phyloP scores from a whole-genome alignment of 768 basidiomycete species.

The Lactifluus pinguis region DNA sequence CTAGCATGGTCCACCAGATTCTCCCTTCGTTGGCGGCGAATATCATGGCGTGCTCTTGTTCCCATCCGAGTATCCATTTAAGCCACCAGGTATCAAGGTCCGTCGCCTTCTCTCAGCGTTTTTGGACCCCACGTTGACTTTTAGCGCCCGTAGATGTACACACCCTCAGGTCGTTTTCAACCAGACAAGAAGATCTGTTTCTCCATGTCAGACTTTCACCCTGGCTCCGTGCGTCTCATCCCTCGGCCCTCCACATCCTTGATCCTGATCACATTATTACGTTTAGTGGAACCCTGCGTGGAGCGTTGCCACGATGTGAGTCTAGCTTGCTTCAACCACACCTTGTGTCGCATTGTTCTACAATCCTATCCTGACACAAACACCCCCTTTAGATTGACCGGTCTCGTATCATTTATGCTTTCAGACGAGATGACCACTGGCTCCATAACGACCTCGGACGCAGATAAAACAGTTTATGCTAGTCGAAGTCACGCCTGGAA shows the following conservation, averaged over 20 bases:
- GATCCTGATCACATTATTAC: background rate
- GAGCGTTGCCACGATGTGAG: slow-evolving; percentile 91
- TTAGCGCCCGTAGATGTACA: slow-evolving; percentile 58
- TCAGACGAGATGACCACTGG: slow-evolving; percentile 97
- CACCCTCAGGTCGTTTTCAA: slow-evolving; percentile 83
- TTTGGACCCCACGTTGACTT: background rate
- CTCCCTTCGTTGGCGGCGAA: slow-evolving; percentile 85
- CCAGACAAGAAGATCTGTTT: slow-evolving; percentile 96
- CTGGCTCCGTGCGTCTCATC: slow-evolving; percentile 58
- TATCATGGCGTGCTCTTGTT: slow-evolving; percentile 91
- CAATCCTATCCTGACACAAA: slow-evolving; percentile 14
- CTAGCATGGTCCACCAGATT: slow-evolving; percentile 90
- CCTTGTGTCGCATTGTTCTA: background rate
- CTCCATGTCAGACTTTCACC: slow-evolving; percentile 95
- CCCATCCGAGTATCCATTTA: slow-evolving; percentile 92
- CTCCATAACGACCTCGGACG: slow-evolving; percentile 69
- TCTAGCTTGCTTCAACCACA: background rate
- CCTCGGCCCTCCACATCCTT: background rate
- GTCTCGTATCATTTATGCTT: slow-evolving; percentile 89
- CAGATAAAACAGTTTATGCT: slow-evolving; percentile 73
- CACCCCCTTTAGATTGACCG: slow-evolving; percentile 59
- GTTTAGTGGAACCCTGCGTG: slow-evolving; percentile 88
- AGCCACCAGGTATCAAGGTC: slow-evolving; percentile 94
- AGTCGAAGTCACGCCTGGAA: slow-evolving; percentile 82
- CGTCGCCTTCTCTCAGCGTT: slow-evolving; percentile 16